These are phyloP conservation scores for Flaveria sonorensis DNA, from an alignment of 129 eudicot genomes.

Conservation along the genomic window DNA sequence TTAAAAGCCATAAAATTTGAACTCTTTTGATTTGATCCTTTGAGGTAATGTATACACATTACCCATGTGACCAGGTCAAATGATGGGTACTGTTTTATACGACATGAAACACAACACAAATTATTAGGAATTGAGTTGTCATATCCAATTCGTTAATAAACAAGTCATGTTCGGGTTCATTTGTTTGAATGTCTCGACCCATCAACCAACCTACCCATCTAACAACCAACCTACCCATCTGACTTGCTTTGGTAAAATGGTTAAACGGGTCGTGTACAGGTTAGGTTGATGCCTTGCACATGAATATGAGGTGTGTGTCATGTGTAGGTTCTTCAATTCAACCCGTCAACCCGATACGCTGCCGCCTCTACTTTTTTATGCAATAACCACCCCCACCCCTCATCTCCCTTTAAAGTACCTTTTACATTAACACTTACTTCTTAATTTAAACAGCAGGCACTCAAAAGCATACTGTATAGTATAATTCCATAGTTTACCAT, in stretches of 20 bases:
- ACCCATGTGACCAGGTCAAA: background rate
- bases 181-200: background rate
- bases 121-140: background rate
- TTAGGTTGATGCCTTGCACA: background rate
- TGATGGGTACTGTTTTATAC: background rate
- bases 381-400: background rate
- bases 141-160: background rate
- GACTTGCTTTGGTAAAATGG: background rate
- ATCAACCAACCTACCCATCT: background rate
- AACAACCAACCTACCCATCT: background rate
- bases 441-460: slow-evolving; percentile 34
- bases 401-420: background rate
- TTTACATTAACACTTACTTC: slow-evolving; percentile 6
- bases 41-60: background rate
- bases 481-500: slow-evolving; percentile 27
- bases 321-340: background rate
- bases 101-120: background rate
- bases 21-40: background rate
- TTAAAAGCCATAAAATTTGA: slow-evolving; percentile 2
- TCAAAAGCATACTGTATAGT: slow-evolving; percentile 22
- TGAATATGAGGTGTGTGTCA: background rate
- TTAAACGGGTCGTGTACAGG: background rate
- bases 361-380: background rate
- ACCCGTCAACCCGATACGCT: background rate
- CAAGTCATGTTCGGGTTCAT: background rate